phyloP scores from a whole-genome alignment of 176 grass and related monocot species.

The Olyra latifolia region DNA sequence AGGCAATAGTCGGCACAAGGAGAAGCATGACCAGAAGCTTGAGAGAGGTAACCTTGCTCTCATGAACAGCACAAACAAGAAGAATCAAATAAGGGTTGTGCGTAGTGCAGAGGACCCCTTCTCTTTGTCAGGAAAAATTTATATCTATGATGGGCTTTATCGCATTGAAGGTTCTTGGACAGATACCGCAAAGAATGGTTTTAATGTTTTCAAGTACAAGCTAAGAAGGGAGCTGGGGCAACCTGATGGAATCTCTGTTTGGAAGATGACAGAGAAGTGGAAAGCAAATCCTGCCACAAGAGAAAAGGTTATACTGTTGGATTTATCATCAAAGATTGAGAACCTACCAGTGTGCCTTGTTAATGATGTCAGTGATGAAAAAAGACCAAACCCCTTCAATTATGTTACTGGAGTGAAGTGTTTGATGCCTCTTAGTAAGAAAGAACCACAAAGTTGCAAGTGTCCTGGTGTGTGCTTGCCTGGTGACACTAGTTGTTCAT shows the following conservation, averaged over 20 bases:
- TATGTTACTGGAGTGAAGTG: slow-evolving; percentile 51
- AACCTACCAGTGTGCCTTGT: slow-evolving; percentile 59
- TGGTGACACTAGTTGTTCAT: slow-evolving; percentile 49
- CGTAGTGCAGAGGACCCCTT: slow-evolving; percentile 45
- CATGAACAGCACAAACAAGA: slow-evolving; percentile 50
- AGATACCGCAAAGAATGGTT: slow-evolving; percentile 46
- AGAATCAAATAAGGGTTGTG: slow-evolving; percentile 65
- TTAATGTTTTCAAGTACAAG: slow-evolving; percentile 66
- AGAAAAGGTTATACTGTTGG: slow-evolving; percentile 31
- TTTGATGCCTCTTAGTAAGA: slow-evolving; percentile 17
- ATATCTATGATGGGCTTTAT: slow-evolving; percentile 84
- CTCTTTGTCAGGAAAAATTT: slow-evolving; percentile 46
- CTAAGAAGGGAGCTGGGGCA: slow-evolving; percentile 61
- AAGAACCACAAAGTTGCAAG: slow-evolving; percentile 39
- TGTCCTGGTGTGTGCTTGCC: slow-evolving; percentile 64
- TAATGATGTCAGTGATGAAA: slow-evolving; percentile 46
- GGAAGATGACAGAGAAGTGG: slow-evolving; percentile 73
- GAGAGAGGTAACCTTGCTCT: slow-evolving; percentile 79
- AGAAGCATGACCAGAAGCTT: slow-evolving; percentile 75
- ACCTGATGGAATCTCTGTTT: slow-evolving; percentile 55
- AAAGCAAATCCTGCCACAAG: slow-evolving; percentile 57
- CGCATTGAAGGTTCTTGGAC: slow-evolving; percentile 52
- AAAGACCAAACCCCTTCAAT: slow-evolving; percentile 37
- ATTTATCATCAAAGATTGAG: slow-evolving; percentile 52
- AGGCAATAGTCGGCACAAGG: slow-evolving; percentile 46